These are phyloP conservation scores for Mycosphaerelloides madeirae DNA, from an alignment of 2,329 filamentous ascomycete genomes.

Conservation along the genomic window DNA sequence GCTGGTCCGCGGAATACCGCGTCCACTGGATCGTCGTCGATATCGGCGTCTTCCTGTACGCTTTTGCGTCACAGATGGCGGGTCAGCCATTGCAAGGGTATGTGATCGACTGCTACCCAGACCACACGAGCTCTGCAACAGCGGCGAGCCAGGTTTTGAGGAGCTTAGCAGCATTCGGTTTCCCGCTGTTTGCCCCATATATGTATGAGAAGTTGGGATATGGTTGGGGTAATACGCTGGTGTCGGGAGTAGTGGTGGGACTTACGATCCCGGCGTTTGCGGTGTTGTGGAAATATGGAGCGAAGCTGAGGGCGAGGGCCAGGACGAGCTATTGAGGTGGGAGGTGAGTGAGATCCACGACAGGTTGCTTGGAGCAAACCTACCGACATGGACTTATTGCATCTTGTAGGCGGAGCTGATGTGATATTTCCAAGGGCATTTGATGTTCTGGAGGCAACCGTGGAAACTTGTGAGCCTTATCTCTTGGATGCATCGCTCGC, in stretches of 20 bases:
- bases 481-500: too few relatives aligned
- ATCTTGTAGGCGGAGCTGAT: too few relatives aligned
- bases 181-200: conserved; percentile 46
- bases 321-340: conserved; percentile 3
- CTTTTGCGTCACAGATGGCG: conserved; percentile 12
- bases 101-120: conserved; percentile 44
- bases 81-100: conserved; percentile 30
- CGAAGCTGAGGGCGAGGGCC: conserved; percentile 13
- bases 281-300: conserved; percentile 13
- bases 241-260: conserved; percentile 10
- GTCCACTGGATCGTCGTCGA: conserved; percentile 36
- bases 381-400: too few relatives aligned
- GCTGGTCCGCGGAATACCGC: conserved; percentile 40
- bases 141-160: conserved; percentile 44
- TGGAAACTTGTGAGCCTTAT: too few relatives aligned
- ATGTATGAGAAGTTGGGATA: conserved; percentile 36
- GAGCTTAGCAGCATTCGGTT: conserved; percentile 46
- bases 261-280: conserved; percentile 11
- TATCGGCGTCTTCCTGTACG: conserved; percentile 18
- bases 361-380: too few relatives aligned
- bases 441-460: too few relatives aligned
- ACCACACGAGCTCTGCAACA: conserved; percentile 45
- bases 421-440: too few relatives aligned
- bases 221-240: conserved; percentile 34
- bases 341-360: too few relatives aligned